Base-by-base conservation (phyloP, 768 basidiomycete species). In the Pholiota microspora region DNA sequence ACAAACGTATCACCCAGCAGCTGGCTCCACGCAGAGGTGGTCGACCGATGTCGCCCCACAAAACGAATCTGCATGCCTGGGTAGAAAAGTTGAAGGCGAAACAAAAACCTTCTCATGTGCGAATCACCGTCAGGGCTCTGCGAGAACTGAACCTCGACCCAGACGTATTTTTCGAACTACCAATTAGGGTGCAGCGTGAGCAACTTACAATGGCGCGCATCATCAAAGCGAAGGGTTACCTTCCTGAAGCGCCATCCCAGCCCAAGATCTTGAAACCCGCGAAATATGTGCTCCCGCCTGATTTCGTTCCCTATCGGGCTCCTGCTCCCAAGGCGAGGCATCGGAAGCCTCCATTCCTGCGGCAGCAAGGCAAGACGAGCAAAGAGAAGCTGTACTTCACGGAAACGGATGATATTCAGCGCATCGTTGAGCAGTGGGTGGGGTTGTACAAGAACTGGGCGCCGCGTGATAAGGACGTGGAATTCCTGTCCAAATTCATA, bases 391-490 rank as follows among this genome's bases (percentile, higher is more conserved):
- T 84, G 34, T 69, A 73, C 45, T 84, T 86, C 49, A 79, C 78
- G 10, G 84, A 88, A 62, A 79, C 84, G 18, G 80, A 80, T 23
- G 92, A 94, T 57, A 79, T 98, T 12, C 84, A 92, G 68, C 69
- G 69, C 4, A 76, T 88, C 18, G 77, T 98, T 35, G 85, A 85
- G 59, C 66, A 74, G 31, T 98, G 94, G 94, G 83, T 98, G 7
- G 74, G 80, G 42, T 70, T 76, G 1, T 86, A 89, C 55, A 69
- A 70, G 46, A 75, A 79, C 42, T 75, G 77, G 60, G 77, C 77
- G n/a, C 94, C 94, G 35, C 84, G 85, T 55, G 71, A 74, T 59
- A 82, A 78, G 66, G 94, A 97, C 60, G 76, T 93, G 1, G 83
- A 86, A 21, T 87, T 83, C 60, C 85, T 98, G 51, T 75, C 79